These are phyloP conservation scores for Metarhizium sp. DNA, from an alignment of 2,329 filamentous ascomycete genomes.

Conservation along the genomic window DNA sequence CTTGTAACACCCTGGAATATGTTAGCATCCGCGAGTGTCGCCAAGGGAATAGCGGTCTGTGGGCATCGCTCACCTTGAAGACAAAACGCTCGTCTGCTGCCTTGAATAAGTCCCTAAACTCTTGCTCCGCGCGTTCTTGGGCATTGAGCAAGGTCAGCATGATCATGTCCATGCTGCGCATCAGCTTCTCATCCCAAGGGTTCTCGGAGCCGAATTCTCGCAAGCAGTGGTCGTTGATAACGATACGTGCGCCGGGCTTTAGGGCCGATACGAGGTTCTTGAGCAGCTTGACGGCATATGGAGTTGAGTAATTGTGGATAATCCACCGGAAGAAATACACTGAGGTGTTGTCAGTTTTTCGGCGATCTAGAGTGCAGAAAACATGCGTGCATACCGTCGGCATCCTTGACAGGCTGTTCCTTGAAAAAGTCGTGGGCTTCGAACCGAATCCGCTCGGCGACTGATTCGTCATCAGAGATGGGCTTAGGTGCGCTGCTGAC, in stretches of 20 bases:
- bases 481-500: slow-evolving; percentile 36
- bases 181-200: slow-evolving; percentile 36
- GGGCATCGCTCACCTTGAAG: slow-evolving; percentile 25
- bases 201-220: slow-evolving; percentile 27
- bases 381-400: slow-evolving; percentile 32
- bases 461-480: slow-evolving; percentile 25
- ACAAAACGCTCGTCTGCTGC: slow-evolving; percentile 31
- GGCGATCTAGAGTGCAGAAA: neutral
- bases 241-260: slow-evolving; percentile 41
- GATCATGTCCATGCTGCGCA: slow-evolving; percentile 40
- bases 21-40: neutral
- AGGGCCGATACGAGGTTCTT: slow-evolving; percentile 43
- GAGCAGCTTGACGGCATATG: slow-evolving; percentile 38
- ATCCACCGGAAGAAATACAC: slow-evolving; percentile 53
- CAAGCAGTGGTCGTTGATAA: slow-evolving; percentile 37
- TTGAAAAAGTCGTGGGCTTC: slow-evolving; percentile 49
- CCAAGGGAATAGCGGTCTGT: neutral
- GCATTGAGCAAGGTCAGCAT: slow-evolving; percentile 44
- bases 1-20: slow-evolving; percentile 28
- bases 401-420: slow-evolving; percentile 41
- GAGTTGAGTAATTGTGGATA: slow-evolving; percentile 51
- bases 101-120: slow-evolving; percentile 36
- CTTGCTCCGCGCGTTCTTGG: slow-evolving; percentile 37
- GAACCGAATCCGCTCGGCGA: slow-evolving; percentile 31
- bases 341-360: slow-evolving; percentile 9